Percentiles rank a stretch among this genome's conserved stretches.
Conservation (phyloP, 441 rosid genomes). For the Gossypium aridum region DNA sequence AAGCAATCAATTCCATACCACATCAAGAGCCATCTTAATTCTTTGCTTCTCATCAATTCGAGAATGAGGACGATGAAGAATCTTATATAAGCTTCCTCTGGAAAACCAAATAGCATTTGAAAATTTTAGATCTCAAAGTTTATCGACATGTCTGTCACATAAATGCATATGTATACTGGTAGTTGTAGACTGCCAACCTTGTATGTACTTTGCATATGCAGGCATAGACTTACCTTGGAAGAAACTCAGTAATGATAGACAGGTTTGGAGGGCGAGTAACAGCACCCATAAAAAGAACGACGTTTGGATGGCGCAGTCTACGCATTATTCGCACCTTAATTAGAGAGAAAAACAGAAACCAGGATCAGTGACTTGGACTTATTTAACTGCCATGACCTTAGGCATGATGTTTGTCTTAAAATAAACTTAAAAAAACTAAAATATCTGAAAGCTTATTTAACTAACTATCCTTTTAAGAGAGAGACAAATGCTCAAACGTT, state of each 20-base stretch:
- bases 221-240: conserved; percentile 64
- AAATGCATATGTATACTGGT: background rate
- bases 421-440: background rate
- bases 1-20: conserved; percentile 35
- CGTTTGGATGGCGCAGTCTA: conserved; percentile 97
- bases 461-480: background rate
- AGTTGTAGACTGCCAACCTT: background rate
- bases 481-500: conserved; percentile 13
- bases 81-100: conserved; percentile 93
- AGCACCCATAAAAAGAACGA: conserved; percentile 96
- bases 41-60: conserved; percentile 88
- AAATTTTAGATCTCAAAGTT: conserved; percentile 1
- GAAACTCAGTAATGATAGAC: conserved; percentile 89
- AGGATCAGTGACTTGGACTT: conserved; percentile 4
- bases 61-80: conserved; percentile 85
- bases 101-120: conserved; percentile 21
- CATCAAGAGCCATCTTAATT: conserved; percentile 95
- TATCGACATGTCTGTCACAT: background rate
- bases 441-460: background rate
- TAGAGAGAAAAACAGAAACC: conserved; percentile 8
- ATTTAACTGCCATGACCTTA: background rate
- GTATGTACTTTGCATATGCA: background rate
- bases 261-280: conserved; percentile 97
- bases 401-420: background rate
- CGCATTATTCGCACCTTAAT: conserved; percentile 93